These are phyloP conservation scores for Rhynchospora pubera DNA, from an alignment of 176 grass and related monocot species.

Conservation along the genomic window DNA sequence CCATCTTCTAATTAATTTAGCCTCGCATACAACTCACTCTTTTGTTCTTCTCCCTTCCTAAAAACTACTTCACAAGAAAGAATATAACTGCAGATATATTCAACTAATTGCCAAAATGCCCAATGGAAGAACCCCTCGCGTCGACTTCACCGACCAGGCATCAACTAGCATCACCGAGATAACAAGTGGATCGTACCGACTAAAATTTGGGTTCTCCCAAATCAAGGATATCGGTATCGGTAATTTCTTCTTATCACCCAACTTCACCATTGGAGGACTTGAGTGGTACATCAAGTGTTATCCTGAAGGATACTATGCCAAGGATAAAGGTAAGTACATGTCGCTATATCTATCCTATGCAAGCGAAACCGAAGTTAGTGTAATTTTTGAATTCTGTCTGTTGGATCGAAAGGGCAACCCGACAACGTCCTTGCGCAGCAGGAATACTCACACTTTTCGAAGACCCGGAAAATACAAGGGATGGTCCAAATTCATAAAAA, in stretches of 20 bases:
- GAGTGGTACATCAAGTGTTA: conserved; percentile 24
- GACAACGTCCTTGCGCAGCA: background rate
- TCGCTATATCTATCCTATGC: conserved; percentile 14
- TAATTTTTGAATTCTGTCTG: conserved; percentile 20
- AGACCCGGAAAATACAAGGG: conserved; percentile 18
- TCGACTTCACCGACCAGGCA: conserved; percentile 14
- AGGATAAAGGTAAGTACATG: conserved; percentile 11
- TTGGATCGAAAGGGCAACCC: conserved; percentile 9
- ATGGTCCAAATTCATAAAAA: conserved; percentile 21
- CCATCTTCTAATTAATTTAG: background rate
- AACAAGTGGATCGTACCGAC: conserved; percentile 11
- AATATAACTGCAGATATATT: background rate
- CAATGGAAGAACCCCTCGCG: background rate
- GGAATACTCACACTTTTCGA: conserved; percentile 14
- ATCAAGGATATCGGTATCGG: conserved; percentile 10
- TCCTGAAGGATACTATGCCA: conserved; percentile 11
- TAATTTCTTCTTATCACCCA: conserved; percentile 12
- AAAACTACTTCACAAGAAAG: background rate
- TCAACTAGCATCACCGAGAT: conserved; percentile 9
- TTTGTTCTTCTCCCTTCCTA: background rate
- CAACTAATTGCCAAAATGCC: background rate
- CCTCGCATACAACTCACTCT: background rate
- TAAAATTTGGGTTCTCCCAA: background rate
- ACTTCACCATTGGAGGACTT: conserved; percentile 10
- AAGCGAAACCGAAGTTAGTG: conserved; percentile 12